A percentile compares a stretch with the other conserved stretches of the same genome.
These are phyloP conservation scores for Yamadazyma spencermartinsiae DNA, from an alignment of 1,139 yeast species.

Conservation along the genomic window DNA sequence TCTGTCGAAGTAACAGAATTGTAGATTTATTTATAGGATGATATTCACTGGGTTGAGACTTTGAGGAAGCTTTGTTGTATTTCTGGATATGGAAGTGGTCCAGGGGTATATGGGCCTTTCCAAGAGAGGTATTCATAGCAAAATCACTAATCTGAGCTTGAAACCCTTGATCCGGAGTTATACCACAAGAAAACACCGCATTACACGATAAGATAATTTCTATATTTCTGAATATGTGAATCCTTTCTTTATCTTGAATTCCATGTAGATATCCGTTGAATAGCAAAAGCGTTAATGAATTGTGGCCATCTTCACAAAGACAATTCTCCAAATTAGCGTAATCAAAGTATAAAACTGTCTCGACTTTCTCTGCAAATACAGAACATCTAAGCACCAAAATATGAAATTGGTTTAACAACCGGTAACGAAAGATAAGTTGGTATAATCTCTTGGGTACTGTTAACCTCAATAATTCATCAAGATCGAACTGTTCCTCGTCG, in stretches of 20 bases:
- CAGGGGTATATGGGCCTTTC: slow-evolving; percentile 28
- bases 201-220: slow-evolving; percentile 30
- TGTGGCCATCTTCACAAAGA: slow-evolving; percentile 20
- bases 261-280: slow-evolving; percentile 34
- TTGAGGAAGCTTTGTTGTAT: background rate
- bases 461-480: slow-evolving; percentile 10
- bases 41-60: background rate
- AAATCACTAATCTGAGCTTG: slow-evolving; percentile 21
- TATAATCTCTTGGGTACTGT: slow-evolving; percentile 17
- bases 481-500: slow-evolving; percentile 5
- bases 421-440: slow-evolving; percentile 18
- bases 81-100: slow-evolving; percentile 17
- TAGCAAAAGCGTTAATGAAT: slow-evolving; percentile 24
- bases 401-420: slow-evolving; percentile 32
- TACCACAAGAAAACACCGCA: slow-evolving; percentile 24
- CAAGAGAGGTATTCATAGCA: slow-evolving; percentile 22
- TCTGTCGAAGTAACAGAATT: slow-evolving; percentile 7
- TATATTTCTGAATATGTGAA: slow-evolving; percentile 31
- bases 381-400: slow-evolving; percentile 30
- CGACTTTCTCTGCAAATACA: slow-evolving; percentile 13
- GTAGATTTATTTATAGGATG: slow-evolving; percentile 14
- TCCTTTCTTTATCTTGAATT: slow-evolving; percentile 16
- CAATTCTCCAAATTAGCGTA: slow-evolving; percentile 31
- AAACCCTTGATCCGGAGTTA: slow-evolving; percentile 9
- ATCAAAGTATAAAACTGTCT: slow-evolving; percentile 22